Evolutionary conservation across 1,284 basidiomycete species (phyloP).

Genomic region (Volvariella volvacea): DNA sequence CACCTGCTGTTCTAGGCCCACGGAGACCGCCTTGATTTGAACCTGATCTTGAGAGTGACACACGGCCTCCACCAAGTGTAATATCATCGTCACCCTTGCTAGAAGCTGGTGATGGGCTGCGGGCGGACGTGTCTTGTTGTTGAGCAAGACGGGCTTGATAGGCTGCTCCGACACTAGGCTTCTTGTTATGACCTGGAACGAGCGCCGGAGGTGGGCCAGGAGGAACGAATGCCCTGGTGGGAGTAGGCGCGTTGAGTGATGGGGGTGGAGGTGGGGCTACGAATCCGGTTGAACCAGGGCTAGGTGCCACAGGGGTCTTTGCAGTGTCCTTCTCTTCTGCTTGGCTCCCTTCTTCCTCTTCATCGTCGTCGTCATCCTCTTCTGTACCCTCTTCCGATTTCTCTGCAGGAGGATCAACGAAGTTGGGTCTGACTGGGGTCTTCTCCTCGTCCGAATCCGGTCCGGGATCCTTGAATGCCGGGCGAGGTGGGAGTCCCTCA

Average conservation of each 20-base stretch:
- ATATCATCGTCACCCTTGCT: too few species aligned
- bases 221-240: conserved; percentile 21
- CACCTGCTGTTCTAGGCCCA: conserved; percentile 36
- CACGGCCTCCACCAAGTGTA: too few species aligned
- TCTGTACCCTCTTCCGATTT: conserved; percentile 13
- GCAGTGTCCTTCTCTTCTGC: conserved; percentile 16
- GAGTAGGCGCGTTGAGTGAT: conserved; percentile 40
- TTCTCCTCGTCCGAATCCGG: conserved; percentile 19
- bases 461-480: conserved; percentile 40
- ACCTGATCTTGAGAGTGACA: conserved; percentile 25
- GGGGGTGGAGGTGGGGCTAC: conserved; percentile 23
- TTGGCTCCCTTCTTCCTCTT: conserved; percentile 9
- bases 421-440: conserved; percentile 29
- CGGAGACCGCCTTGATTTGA: conserved; percentile 37
- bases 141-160: conserved; percentile 10
- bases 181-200: not conserved
- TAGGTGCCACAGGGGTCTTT: conserved; percentile 16
- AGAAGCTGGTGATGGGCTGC: conserved; percentile 38
- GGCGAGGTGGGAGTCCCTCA: conserved; percentile 42
- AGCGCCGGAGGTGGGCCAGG: conserved; percentile 15
- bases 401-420: conserved; percentile 34
- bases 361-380: conserved; percentile 7
- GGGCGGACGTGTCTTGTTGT: conserved; percentile 22
- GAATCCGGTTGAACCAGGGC: conserved; percentile 21
- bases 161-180: not conserved